Percentiles rank a stretch among this genome's conserved stretches.
Conservation (phyloP, 345 rosid species). For the Linum lewisii region DNA sequence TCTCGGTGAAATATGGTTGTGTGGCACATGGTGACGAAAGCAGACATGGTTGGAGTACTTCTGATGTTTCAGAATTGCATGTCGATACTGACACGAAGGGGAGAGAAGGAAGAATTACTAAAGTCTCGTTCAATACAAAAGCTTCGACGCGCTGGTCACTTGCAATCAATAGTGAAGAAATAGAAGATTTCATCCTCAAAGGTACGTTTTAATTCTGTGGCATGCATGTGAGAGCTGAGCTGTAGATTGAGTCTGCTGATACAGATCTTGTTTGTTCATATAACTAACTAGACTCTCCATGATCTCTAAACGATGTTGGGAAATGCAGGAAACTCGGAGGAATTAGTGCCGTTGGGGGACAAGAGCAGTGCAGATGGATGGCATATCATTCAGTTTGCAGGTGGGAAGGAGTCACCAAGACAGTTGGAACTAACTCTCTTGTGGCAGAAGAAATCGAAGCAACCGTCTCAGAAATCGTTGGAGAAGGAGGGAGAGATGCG, state of each 20-base stretch:
- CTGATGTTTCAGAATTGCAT: conserved; percentile 47
- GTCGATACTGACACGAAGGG: conserved; percentile 34
- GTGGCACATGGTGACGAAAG: conserved; percentile 43
- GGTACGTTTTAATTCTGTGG: too few species aligned
- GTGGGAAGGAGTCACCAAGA: conserved; percentile 58
- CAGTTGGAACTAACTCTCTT: conserved; percentile 48
- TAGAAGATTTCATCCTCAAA: conserved; percentile 63
- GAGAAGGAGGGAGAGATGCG: conserved; percentile 12
- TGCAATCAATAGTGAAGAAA: conserved; percentile 57
- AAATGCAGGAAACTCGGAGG: conserved; percentile 37
- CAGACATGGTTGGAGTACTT: conserved; percentile 56
- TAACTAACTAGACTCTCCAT: too few species aligned
- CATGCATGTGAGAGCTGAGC: too few species aligned
- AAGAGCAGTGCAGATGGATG: conserved; percentile 59
- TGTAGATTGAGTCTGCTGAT: too few species aligned
- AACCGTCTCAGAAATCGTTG: conserved; percentile 5
- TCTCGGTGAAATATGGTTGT: conserved; percentile 71
- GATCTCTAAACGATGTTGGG: too few species aligned
- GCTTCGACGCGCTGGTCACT: conserved; percentile 78
- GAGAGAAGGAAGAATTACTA: conserved; percentile 28
- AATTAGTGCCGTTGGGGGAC: conserved; percentile 40
- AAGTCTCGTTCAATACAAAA: conserved; percentile 52
- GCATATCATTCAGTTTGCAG: conserved; percentile 76
- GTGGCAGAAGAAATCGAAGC: conserved; percentile 27
- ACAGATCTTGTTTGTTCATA: too few species aligned